phyloP scores from a whole-genome alignment of 768 basidiomycete species.

The Termitomyces eurrhizus region DNA sequence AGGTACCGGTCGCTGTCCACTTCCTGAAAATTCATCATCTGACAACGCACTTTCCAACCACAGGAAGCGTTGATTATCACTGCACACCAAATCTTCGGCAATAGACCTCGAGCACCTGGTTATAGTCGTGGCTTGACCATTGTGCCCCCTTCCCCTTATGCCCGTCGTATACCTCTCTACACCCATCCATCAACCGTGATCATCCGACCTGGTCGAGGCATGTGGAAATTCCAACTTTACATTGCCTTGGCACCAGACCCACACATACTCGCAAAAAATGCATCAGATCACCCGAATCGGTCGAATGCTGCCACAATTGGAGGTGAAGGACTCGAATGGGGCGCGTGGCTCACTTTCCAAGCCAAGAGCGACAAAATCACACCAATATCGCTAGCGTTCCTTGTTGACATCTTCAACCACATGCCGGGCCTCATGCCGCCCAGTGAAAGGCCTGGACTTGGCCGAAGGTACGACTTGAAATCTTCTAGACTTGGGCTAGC shows the following conservation, averaged over 20 bases:
- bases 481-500: neutral
- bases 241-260: slow-evolving; percentile 38
- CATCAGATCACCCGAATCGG: slow-evolving; percentile 31
- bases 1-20: slow-evolving; percentile 28
- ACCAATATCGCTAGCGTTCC: slow-evolving; percentile 46
- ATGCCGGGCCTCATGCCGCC: slow-evolving; percentile 44
- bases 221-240: slow-evolving; percentile 33
- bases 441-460: slow-evolving; percentile 35
- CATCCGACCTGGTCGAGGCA: slow-evolving; percentile 16
- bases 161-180: slow-evolving; percentile 54
- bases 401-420: slow-evolving; percentile 51
- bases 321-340: slow-evolving; percentile 55
- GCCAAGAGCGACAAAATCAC: slow-evolving; percentile 41
- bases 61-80: slow-evolving; percentile 46
- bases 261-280: slow-evolving; percentile 35
- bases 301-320: slow-evolving; percentile 38
- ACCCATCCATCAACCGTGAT: slow-evolving; percentile 44
- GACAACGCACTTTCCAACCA: neutral
- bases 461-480: slow-evolving; percentile 22
- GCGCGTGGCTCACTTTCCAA: slow-evolving; percentile 50
- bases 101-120: slow-evolving; percentile 25
- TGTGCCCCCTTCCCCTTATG: slow-evolving; percentile 51
- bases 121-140: slow-evolving; percentile 28
- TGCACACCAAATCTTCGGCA: slow-evolving; percentile 54
- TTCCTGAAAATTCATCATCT: neutral